Conservation (phyloP, 2,329 filamentous ascomycete genomes). For the Colletotrichum magnum region DNA sequence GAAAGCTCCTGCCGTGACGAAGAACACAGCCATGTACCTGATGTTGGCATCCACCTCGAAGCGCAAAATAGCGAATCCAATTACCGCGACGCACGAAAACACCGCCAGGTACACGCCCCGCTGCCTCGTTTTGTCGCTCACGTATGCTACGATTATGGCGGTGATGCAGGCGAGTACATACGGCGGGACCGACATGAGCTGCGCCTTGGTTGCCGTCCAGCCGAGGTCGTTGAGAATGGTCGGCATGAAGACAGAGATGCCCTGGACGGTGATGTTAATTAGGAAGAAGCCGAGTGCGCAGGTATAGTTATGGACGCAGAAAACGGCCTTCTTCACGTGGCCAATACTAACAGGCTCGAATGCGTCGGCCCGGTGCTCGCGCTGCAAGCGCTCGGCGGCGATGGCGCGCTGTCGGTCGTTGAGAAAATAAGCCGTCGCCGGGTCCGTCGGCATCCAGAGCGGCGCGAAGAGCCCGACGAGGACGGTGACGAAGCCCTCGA, state of each 20-base stretch:
- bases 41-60: slow-evolving; percentile 59
- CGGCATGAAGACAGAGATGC: slow-evolving; percentile 64
- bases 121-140: slow-evolving; percentile 54
- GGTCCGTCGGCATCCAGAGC: slow-evolving; percentile 65
- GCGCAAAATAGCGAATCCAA: slow-evolving; percentile 67
- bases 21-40: slow-evolving; percentile 67
- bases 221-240: slow-evolving; percentile 61
- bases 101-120: slow-evolving; percentile 57
- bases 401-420: slow-evolving; percentile 68
- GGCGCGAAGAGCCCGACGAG: slow-evolving; percentile 63
- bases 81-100: slow-evolving; percentile 59
- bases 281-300: slow-evolving; percentile 71
- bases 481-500: slow-evolving; percentile 70
- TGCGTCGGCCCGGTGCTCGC: slow-evolving; percentile 62
- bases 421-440: slow-evolving; percentile 63
- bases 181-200: slow-evolving; percentile 61
- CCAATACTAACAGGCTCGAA: slow-evolving; percentile 61
- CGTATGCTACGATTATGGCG: slow-evolving; percentile 55
- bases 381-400: slow-evolving; percentile 64
- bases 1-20: slow-evolving; percentile 69
- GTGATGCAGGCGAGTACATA: slow-evolving; percentile 58
- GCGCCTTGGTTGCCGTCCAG: slow-evolving; percentile 56
- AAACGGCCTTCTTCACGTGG: slow-evolving; percentile 66
- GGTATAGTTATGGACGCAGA: slow-evolving; percentile 72
- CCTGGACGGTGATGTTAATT: slow-evolving; percentile 73